Base-by-base conservation (phyloP, 352 stramenopile species). In the Phytophthora nicotianae region DNA sequence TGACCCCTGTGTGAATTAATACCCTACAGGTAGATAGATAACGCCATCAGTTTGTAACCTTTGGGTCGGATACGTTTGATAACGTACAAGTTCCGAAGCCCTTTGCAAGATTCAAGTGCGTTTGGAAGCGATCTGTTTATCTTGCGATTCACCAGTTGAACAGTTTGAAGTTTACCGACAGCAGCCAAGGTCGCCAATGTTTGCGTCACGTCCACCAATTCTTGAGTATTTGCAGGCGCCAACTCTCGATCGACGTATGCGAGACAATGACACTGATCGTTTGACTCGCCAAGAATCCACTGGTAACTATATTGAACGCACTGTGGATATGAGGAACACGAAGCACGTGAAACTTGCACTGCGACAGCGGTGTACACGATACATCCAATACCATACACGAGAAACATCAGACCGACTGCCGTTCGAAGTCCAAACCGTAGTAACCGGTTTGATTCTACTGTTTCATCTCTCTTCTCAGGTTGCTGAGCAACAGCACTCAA, bases 71-170 rank as follows among this genome's bases (percentile, higher is more conserved):
- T n/a, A n/a, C n/a, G n/a, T n/a, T 41, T 19, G 16, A 3, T 21
- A 38, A 68, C 69, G 20, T 66, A 77, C 69, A 77, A 9, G 13
- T 65, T 77, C 1, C 69, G 69, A 40, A 77, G 65, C 8, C 21
- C 29, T 35, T 23, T 24, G 7, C 65, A 77, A 2, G 11, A 1
- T 47, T 55, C 35, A 21, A 77, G 56, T 5, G 62, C 52, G 6
- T 68, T 61, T 3, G 53, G 63, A 17, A 76, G 43, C 10, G 63
- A 72, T 23, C 48, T 53, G 8, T 72, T 70, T 3, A 75, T 43
- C 14, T 51, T 50, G 29, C 63, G 62, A 47, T 76, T 76, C n/a
- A 76, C 53, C 5, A 76, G 40, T 26, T 70, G 63, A 21, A 75
- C 56, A 32, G 58, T 67, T 40, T 72, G 50, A 1, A 75, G 50